These are phyloP conservation scores for Beta corolliflora DNA, from an alignment of 179 eudicot species.

Conservation along the genomic window DNA sequence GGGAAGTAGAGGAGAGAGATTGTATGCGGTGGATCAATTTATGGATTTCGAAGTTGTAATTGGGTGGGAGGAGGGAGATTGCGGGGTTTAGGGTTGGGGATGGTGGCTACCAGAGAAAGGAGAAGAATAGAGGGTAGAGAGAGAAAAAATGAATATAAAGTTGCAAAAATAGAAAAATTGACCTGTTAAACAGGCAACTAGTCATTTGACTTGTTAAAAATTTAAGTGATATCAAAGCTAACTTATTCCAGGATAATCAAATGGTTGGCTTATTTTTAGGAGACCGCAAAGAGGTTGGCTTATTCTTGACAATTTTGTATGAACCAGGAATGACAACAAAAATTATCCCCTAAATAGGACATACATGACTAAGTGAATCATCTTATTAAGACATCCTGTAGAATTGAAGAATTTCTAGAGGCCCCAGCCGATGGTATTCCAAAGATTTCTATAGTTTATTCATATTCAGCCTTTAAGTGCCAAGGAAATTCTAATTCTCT, in stretches of 20 bases:
- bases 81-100: conserved; percentile 62
- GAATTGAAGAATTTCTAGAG: background rate
- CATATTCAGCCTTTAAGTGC: background rate
- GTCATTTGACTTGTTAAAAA: too few relatives aligned
- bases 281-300: too few relatives aligned
- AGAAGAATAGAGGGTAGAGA: too few relatives aligned
- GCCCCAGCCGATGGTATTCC: background rate
- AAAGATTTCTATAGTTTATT: background rate
- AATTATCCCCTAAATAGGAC: background rate
- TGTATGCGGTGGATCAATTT: conserved; percentile 65
- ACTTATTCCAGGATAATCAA: too few relatives aligned
- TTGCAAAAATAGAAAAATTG: too few relatives aligned
- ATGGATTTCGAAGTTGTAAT: conserved; percentile 85
- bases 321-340: background rate
- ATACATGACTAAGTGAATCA: background rate
- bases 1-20: conserved; percentile 43
- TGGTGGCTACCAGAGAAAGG: too few relatives aligned
- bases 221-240: too few relatives aligned
- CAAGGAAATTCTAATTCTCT: background rate
- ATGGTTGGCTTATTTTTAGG: too few relatives aligned
- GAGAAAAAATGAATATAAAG: too few relatives aligned
- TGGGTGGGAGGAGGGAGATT: conserved; percentile 72
- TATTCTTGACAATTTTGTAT: too few relatives aligned
- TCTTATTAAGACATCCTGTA: background rate
- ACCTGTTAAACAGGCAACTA: too few relatives aligned